These are phyloP conservation scores for Cystofilobasidium macerans DNA, from an alignment of 768 basidiomycete genomes.

Conservation along the genomic window DNA sequence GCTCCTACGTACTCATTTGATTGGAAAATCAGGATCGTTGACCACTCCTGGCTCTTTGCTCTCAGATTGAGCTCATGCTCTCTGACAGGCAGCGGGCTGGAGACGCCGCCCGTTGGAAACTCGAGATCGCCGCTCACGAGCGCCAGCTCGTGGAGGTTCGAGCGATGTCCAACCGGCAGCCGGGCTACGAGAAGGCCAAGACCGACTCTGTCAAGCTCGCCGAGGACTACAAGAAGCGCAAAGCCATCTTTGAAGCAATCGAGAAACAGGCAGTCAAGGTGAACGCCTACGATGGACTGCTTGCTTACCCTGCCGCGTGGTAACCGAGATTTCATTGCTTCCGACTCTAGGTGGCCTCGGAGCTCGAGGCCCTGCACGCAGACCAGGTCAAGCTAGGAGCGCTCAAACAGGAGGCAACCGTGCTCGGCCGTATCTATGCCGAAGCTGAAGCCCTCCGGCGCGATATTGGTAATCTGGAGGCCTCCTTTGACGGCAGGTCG, in stretches of 20 bases:
- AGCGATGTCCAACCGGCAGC: neutral
- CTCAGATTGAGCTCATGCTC: slow-evolving; percentile 5
- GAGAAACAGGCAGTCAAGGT: slow-evolving; percentile 56
- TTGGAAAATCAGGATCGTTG: no score
- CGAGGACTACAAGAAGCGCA: slow-evolving; percentile 40
- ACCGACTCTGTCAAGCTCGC: slow-evolving; percentile 52
- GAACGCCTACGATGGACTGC: neutral
- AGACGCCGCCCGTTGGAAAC: slow-evolving; percentile 31
- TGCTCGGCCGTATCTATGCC: slow-evolving; percentile 47
- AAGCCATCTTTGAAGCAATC: slow-evolving; percentile 38
- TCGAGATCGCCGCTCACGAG: slow-evolving; percentile 44
- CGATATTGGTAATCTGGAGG: slow-evolving; percentile 46
- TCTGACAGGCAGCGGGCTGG: slow-evolving; percentile 59
- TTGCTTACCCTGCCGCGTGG: no score
- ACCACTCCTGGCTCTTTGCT: no score
- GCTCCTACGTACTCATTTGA: no score
- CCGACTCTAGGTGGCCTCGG: no score
- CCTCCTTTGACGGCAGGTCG: slow-evolving; percentile 51
- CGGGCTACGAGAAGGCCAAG: slow-evolving; percentile 35
- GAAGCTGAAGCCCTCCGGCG: slow-evolving; percentile 9
- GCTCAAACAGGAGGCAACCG: slow-evolving; percentile 54
- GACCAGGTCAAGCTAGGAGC: slow-evolving; percentile 50
- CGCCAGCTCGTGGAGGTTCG: slow-evolving; percentile 54
- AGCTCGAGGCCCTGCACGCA: slow-evolving; percentile 47
- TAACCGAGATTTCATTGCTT: slow-evolving; percentile 2